Evolutionary conservation across 116 monocot genomes (phyloP), one percentile per base, ranked within the genome.

Genomic region (Dioscorea cayenensis): DNA sequence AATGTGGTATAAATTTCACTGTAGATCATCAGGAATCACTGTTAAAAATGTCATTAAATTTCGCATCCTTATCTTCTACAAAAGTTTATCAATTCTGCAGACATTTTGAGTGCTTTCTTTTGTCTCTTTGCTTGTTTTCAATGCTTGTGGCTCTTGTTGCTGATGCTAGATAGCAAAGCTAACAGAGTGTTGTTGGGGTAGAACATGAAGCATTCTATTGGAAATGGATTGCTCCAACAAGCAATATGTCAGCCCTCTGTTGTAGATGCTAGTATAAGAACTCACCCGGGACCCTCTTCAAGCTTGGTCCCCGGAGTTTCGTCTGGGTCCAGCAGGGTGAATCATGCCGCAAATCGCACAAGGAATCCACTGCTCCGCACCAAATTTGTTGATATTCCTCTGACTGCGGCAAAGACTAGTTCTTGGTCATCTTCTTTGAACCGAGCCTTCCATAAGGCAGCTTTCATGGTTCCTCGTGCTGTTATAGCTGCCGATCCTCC

Each of bases 401-500:
- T 90, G n/a, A 72, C 37, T 37, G 20, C 58, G 17, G 17, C 68
- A 19, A 75, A 48, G 29, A 21, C 63, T 13, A 8, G 14, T 51
- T 79, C 29, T 29, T 72, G 5, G 11, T 43, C 12, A 10, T 12
- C 64, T 38, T 12, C 64, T 38, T 61, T 13, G 7, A 37, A 35
- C 32, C 22, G 49, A 43, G 73, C 22, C 13, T n/a, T n/a, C n/a
- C 69, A 13, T 48, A 36, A 69, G 19, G 65, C 38, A 22, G 22
- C 36, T 59, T 35, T n/a, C 23, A 72, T 78, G 69, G 43, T 72
- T 75, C 68, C 85, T 71, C 66, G 70, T 8, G 86, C 90, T 49
- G 82, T 78, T 18, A 70, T 90, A 67, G 77, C 84, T 10, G 68
- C 92, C 9, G 92, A 92, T 80, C 84, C 76, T 38, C 74, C 84